Evolutionary conservation across 1,284 basidiomycete genomes (phyloP).

Genomic region (Trichosporon asahii): DNA sequence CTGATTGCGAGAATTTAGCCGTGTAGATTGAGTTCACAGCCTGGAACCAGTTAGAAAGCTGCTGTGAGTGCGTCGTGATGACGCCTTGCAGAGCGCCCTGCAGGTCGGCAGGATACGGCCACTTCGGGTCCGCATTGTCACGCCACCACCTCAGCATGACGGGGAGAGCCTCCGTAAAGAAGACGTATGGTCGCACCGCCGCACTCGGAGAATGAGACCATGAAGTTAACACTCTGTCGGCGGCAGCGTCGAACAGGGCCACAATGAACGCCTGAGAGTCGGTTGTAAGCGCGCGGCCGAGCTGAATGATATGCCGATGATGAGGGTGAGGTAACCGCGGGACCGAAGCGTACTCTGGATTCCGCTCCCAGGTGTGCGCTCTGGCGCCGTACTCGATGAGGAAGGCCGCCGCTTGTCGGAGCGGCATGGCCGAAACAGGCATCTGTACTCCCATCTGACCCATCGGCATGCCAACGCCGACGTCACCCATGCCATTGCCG

Average conservation of each 20-base stretch:
- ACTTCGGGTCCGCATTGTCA: conserved; percentile 29
- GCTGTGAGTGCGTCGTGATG: conserved; percentile 12
- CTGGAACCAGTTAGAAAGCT: conserved; percentile 16
- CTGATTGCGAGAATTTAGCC: conserved; percentile 22
- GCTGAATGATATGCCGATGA: conserved; percentile 16
- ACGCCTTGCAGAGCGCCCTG: conserved; percentile 16
- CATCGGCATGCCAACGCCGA: background rate
- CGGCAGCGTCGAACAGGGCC: conserved; percentile 18
- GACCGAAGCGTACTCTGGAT: conserved; percentile 2
- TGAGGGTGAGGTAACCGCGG: conserved; percentile 20
- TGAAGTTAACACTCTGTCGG: background rate
- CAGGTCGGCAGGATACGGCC: conserved; percentile 33
- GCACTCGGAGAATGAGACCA: conserved; percentile 6
- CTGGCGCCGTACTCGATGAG: conserved; percentile 29
- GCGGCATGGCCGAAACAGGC: conserved; percentile 19
- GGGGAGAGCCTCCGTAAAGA: conserved; percentile 37
- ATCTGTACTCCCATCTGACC: background rate
- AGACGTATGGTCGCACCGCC: conserved; percentile 22
- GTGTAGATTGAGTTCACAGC: conserved; percentile 19
- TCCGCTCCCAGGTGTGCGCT: conserved; percentile 18
- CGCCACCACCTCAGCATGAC: conserved; percentile 41
- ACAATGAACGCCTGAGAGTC: conserved; percentile 21
- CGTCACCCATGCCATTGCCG: background rate
- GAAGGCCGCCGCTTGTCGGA: conserved; percentile 24
- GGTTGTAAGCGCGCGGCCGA: conserved; percentile 18